Percentiles rank a stretch among this genome's conserved stretches.
Evolutionary conservation across 768 basidiomycete genomes (phyloP).

Genomic region (Asterophora lycoperdoides): DNA sequence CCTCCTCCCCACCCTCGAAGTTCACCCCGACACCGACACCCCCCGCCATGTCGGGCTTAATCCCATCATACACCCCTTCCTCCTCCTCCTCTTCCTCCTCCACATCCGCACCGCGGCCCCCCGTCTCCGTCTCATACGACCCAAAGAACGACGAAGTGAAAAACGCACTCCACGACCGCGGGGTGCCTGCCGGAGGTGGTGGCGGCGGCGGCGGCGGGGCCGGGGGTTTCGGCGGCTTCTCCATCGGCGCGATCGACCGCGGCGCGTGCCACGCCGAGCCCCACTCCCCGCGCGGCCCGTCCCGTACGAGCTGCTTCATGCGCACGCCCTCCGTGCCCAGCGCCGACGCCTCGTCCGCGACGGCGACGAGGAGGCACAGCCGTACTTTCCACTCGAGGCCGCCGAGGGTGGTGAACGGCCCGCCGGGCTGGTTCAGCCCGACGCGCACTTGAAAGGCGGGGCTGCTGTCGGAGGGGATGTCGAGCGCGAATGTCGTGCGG

Average conservation of each 20-base stretch:
- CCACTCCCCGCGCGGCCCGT: constrained; percentile 67
- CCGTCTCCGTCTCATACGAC: constrained; percentile 41
- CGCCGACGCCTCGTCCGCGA: constrained; percentile 46
- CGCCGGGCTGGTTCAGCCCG: constrained; percentile 28
- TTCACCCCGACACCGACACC: constrained; percentile 51
- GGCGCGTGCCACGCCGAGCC: constrained; percentile 64
- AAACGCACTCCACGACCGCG: constrained; percentile 37
- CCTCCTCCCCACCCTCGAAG: constrained; percentile 50
- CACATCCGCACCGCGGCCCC: constrained; percentile 58
- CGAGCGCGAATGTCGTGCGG: constrained; percentile 82
- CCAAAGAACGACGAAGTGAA: constrained; percentile 33
- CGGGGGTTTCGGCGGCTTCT: constrained; percentile 34
- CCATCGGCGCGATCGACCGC: constrained; percentile 53
- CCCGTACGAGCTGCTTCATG: constrained; percentile 49
- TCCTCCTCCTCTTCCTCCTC: constrained; percentile 35
- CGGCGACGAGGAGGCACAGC: constrained; percentile 78
- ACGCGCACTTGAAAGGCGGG: constrained; percentile 77
- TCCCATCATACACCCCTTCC: constrained; percentile 42
- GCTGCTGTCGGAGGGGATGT: constrained; percentile 89
- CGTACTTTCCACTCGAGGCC: constrained; percentile 91
- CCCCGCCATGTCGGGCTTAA: constrained; percentile 41
- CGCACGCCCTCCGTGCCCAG: constrained; percentile 47
- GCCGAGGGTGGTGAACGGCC: constrained; percentile 36
- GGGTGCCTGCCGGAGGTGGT: constrained; percentile 14
- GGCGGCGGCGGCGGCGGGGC: constrained; percentile 13